Percentiles rank a stretch among this genome's conserved stretches.
phyloP scores from a whole-genome alignment of 768 basidiomycete species.

The Tricholomella constricta region DNA sequence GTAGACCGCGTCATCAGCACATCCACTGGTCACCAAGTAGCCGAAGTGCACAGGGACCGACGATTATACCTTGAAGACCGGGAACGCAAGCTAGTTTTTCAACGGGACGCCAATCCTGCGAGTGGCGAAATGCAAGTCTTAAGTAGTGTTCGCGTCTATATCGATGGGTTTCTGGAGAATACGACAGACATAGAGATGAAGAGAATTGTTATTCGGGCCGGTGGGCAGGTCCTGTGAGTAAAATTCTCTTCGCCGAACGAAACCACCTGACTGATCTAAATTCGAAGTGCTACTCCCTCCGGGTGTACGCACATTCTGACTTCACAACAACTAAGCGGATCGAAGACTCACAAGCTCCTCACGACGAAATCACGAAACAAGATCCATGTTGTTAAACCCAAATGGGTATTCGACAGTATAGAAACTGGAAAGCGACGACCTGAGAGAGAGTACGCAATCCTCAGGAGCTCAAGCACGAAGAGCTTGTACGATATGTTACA shows the following conservation, averaged over 20 bases:
- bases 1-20: conserved; percentile 63
- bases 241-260: neutral
- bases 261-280: conserved; percentile 11
- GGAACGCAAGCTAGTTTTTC: conserved; percentile 43
- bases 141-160: conserved; percentile 59
- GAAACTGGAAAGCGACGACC: conserved; percentile 55
- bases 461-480: conserved; percentile 39
- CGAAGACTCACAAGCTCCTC: conserved; percentile 69
- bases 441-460: conserved; percentile 60
- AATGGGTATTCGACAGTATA: conserved; percentile 76
- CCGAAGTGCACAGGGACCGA: conserved; percentile 45
- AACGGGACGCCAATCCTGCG: conserved; percentile 25
- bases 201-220: conserved; percentile 61
- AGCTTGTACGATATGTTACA: conserved; percentile 41
- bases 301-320: conserved; percentile 80
- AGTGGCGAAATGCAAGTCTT: conserved; percentile 30
- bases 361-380: conserved; percentile 49
- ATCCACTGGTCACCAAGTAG: conserved; percentile 69
- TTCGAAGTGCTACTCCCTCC: conserved; percentile 51
- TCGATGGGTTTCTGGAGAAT: conserved; percentile 66
- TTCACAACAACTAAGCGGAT: conserved; percentile 67
- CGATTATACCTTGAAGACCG: conserved; percentile 44
- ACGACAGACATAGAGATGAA: conserved; percentile 86
- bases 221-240: conserved; percentile 65
- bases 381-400: conserved; percentile 68